Conservation (phyloP, 768 basidiomycete species). For the Termitomyces sp. region DNA sequence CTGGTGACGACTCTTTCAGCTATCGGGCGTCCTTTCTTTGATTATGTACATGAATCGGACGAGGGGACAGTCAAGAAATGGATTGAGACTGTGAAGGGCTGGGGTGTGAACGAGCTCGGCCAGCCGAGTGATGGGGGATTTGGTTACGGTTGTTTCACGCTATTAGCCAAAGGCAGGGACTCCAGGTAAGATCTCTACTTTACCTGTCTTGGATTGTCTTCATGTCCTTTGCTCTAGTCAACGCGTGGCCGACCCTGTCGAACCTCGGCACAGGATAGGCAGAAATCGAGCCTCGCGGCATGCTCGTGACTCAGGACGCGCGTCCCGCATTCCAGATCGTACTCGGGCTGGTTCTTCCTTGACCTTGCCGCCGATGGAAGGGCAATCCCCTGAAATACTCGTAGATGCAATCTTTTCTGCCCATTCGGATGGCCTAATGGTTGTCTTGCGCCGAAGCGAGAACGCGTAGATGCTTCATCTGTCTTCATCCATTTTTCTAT, state of each 20-base stretch:
- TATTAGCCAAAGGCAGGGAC: constrained; percentile 55
- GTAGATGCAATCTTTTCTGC: constrained; percentile 84
- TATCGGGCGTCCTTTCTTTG: constrained; percentile 66
- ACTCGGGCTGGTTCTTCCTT: constrained; percentile 1
- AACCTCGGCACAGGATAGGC: constrained; percentile 7
- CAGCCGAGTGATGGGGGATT: constrained; percentile 83
- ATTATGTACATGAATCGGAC: constrained; percentile 62
- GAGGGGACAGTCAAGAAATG: constrained; percentile 64
- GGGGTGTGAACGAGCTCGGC: constrained; percentile 81
- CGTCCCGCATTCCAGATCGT: constrained; percentile 10
- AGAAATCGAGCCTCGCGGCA: constrained; percentile 12
- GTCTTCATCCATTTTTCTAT: not conserved
- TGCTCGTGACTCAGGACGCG: constrained; percentile 11
- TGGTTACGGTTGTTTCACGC: constrained; percentile 67
- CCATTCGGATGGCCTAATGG: constrained; percentile 80
- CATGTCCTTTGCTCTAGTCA: constrained; percentile 14
- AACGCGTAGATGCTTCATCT: constrained; percentile 3
- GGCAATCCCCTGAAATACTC: constrained; percentile 34
- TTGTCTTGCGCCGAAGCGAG: constrained; percentile 53
- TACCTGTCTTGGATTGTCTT: constrained; percentile 3
- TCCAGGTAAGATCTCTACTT: constrained; percentile 34
- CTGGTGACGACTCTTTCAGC: constrained; percentile 53
- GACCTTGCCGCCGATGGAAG: constrained; percentile 13
- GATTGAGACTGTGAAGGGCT: constrained; percentile 74
- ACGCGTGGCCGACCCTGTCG: constrained; percentile 27